Conservation (phyloP, 2,329 filamentous ascomycete species). For the Cercospora sp. region DNA sequence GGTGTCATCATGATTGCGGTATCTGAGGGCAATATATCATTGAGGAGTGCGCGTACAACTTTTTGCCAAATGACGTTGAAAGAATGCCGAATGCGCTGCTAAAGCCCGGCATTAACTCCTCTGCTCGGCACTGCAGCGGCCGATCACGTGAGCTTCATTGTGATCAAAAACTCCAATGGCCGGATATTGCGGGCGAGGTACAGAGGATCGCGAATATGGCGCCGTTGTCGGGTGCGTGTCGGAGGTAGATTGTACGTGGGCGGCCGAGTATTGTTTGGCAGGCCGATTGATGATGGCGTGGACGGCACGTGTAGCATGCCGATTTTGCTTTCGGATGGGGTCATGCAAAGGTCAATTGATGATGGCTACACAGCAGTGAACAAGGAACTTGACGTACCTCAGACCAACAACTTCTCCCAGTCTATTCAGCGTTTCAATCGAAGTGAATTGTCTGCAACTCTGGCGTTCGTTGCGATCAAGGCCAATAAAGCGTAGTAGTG, state of each 20-base stretch:
- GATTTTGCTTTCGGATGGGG: neutral
- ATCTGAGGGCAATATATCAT: neutral
- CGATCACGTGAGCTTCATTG: neutral
- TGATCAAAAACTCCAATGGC: neutral
- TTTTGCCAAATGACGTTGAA: slow-evolving; percentile 1
- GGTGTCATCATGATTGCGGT: neutral
- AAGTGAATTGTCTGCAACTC: neutral
- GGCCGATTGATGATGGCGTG: neutral
- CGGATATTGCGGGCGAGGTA: neutral
- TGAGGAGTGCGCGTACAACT: neutral
- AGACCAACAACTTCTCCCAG: neutral
- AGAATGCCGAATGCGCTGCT: neutral
- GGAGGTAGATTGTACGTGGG: neutral
- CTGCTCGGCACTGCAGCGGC: neutral
- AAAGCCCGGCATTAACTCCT: slow-evolving; percentile 1
- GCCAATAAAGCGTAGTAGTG: neutral
- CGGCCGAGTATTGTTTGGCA: neutral
- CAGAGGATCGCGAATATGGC: neutral
- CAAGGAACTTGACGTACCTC: neutral
- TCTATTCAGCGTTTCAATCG: neutral
- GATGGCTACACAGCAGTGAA: neutral
- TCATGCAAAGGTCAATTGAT: neutral
- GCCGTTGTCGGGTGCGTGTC: neutral
- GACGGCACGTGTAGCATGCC: neutral
- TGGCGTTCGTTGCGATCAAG: neutral